Percentiles rank a stretch among this genome's conserved stretches.
These are phyloP conservation scores for Suaeda aralocaspica DNA, from an alignment of 148 eudicot species.

Conservation along the genomic window DNA sequence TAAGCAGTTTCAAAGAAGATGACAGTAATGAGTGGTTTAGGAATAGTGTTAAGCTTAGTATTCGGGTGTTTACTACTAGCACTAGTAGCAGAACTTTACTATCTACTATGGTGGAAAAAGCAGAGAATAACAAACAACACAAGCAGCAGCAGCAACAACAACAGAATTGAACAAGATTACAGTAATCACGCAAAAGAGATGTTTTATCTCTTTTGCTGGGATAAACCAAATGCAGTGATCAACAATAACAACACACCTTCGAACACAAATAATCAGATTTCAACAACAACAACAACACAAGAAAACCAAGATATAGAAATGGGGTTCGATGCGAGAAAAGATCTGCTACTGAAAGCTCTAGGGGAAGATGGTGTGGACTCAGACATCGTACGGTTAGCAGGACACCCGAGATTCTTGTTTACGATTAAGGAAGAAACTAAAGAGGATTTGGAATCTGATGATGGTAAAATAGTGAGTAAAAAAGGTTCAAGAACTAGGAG, in stretches of 20 bases:
- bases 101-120: slow-evolving; percentile 77
- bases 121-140: slow-evolving; percentile 25
- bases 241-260: slow-evolving; percentile 9
- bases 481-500: slow-evolving; percentile 67
- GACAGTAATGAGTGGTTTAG: slow-evolving; percentile 66
- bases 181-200: slow-evolving; percentile 34
- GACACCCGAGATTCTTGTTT: slow-evolving; percentile 86
- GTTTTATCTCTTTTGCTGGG: slow-evolving; percentile 58
- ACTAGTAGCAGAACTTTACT: slow-evolving; percentile 68
- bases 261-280: too few relatives aligned
- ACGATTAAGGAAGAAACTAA: slow-evolving; percentile 80
- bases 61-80: slow-evolving; percentile 69
- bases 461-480: slow-evolving; percentile 60
- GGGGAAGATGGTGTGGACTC: slow-evolving; percentile 46
- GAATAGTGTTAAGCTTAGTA: slow-evolving; percentile 59
- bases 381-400: slow-evolving; percentile 62
- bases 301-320: slow-evolving; percentile 47
- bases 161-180: slow-evolving; percentile 35
- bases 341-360: slow-evolving; percentile 31
- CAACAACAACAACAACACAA: slow-evolving; percentile 21
- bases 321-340: slow-evolving; percentile 38
- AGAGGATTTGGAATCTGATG: slow-evolving; percentile 85
- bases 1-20: slow-evolving; percentile 27
- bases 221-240: slow-evolving; percentile 29
- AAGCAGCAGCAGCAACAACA: too few relatives aligned